A percentile compares a stretch with the other conserved stretches of the same genome.
These are phyloP conservation scores for Xylaria digitata DNA, from an alignment of 2,329 filamentous ascomycete species.

Conservation along the genomic window DNA sequence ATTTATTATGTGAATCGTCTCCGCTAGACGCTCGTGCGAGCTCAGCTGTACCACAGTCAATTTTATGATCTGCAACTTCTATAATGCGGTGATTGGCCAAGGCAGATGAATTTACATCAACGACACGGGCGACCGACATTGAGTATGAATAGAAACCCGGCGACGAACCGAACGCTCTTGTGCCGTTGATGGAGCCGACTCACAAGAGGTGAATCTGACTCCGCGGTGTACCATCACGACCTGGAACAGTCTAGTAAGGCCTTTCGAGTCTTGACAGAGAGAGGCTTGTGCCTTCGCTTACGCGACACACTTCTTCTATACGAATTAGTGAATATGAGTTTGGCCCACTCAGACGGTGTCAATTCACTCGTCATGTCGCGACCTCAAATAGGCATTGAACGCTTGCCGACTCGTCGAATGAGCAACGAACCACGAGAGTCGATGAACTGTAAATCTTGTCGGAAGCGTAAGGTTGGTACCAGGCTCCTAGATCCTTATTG, in stretches of 20 bases:
- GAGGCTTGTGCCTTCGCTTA: conserved; percentile 6
- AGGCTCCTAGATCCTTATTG: conserved; percentile 25
- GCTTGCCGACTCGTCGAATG: conserved; percentile 76
- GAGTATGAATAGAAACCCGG: conserved; percentile 32
- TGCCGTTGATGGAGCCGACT: conserved; percentile 28
- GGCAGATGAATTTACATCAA: conserved; percentile 12
- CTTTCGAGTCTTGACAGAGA: conserved; percentile 8
- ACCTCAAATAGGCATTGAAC: conserved; percentile 83
- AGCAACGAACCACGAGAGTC: conserved; percentile 81
- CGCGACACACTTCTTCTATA: conserved; percentile 53
- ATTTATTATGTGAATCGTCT: conserved; percentile 36
- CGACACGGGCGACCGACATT: conserved; percentile 17
- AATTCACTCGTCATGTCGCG: conserved; percentile 72
- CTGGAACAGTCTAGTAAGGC: conserved; percentile 1
- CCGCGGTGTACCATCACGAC: conserved; percentile 19
- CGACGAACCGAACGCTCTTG: conserved; percentile 19
- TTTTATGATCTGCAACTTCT: background rate
- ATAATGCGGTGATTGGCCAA: conserved; percentile 15
- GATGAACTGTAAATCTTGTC: conserved; percentile 96
- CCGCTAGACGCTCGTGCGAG: conserved; percentile 25
- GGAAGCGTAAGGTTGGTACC: conserved; percentile 82
- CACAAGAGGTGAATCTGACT: conserved; percentile 10
- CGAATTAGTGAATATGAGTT: conserved; percentile 56
- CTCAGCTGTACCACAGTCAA: conserved; percentile 23
- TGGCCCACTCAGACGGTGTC: conserved; percentile 56